These are phyloP conservation scores for Cunninghamia lanceolata DNA, from an alignment of 75 land plant genomes.

Conservation along the genomic window DNA sequence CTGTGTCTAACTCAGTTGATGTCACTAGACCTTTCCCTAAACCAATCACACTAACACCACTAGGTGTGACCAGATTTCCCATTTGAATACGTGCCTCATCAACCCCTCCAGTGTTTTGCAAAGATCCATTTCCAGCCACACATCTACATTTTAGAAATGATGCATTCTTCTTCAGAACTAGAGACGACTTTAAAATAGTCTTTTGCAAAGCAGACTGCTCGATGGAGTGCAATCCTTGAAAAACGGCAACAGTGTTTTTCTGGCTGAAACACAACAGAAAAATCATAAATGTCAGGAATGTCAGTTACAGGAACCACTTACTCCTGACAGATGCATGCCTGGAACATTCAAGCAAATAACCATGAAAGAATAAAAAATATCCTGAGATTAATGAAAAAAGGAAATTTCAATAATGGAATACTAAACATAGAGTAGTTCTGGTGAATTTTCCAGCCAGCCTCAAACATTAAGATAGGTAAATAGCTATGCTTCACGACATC, in stretches of 20 bases:
- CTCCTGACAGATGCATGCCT: not conserved
- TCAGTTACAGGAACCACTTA: not conserved
- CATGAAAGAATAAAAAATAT: not conserved
- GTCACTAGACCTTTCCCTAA: not conserved
- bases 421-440: not conserved
- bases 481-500: too few relatives aligned
- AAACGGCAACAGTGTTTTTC: not conserved
- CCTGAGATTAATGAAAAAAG: not conserved
- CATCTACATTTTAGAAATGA: conserved; percentile 3
- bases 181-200: not conserved
- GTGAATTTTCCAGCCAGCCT: not conserved
- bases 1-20: conserved; percentile 6
- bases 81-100: not conserved
- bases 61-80: not conserved
- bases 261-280: not conserved
- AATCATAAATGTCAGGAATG: not conserved
- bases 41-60: not conserved
- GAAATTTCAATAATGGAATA: not conserved
- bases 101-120: not conserved
- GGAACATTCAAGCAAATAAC: not conserved
- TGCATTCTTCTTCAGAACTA: not conserved
- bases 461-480: not conserved
- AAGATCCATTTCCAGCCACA: not conserved
- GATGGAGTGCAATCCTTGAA: not conserved
- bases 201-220: not conserved